A percentile compares a stretch with the other conserved stretches of the same genome.
phyloP scores from a whole-genome alignment of 208 protist genomes.

The Zelonia costaricensis region DNA sequence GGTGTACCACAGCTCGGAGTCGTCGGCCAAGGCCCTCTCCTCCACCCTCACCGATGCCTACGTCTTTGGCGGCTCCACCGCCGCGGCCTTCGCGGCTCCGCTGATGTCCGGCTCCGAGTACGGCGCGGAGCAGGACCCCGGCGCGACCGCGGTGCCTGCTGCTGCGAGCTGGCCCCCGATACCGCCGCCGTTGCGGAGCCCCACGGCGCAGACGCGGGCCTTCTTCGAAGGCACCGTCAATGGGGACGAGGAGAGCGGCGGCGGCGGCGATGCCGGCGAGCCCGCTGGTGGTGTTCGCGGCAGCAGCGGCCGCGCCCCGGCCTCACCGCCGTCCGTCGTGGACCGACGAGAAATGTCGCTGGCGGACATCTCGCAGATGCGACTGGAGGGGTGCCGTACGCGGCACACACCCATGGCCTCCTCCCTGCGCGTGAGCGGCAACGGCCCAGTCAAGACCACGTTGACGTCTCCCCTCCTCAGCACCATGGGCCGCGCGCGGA shows the following conservation, averaged over 20 bases:
- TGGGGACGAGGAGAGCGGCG: no score
- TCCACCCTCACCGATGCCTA: neutral
- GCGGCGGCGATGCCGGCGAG: neutral
- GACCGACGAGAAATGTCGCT: conserved; percentile 24
- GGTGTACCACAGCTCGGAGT: conserved; percentile 18
- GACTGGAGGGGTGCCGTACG: conserved; percentile 38
- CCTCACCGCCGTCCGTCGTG: conserved; percentile 6
- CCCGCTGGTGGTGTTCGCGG: neutral
- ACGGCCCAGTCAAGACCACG: no score
- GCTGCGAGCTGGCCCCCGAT: no score
- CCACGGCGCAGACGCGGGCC: no score
- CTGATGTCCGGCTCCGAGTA: neutral
- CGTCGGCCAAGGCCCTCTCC: conserved; percentile 6
- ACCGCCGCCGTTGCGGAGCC: no score
- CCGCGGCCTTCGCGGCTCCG: neutral
- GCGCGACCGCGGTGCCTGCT: no score
- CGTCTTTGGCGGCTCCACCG: neutral
- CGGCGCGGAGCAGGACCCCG: neutral
- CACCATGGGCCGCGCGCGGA: no score
- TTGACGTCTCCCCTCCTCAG: no score
- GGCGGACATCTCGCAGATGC: conserved; percentile 42
- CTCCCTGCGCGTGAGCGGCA: no score
- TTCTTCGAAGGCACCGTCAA: no score
- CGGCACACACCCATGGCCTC: conserved; percentile 11
- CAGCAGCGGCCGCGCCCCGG: neutral